phyloP scores from a whole-genome alignment of 768 basidiomycete species.

The Myochromella boudieri region DNA sequence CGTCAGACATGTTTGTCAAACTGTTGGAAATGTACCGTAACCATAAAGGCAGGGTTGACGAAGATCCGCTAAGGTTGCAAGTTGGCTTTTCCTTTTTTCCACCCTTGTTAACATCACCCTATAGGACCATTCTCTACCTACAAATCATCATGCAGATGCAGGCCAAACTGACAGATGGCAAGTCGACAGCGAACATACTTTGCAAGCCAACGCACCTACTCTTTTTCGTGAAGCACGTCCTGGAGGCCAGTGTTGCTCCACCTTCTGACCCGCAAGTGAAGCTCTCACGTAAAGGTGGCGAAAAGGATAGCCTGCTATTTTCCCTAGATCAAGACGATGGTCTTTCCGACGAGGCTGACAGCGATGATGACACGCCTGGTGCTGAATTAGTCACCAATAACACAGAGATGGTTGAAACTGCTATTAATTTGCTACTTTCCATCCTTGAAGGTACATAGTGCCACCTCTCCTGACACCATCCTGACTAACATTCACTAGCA shows the following conservation, averaged over 20 bases:
- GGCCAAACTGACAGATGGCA: slow-evolving; percentile 55
- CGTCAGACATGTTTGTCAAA: slow-evolving; percentile 71
- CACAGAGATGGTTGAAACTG: slow-evolving; percentile 72
- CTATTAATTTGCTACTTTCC: slow-evolving; percentile 78
- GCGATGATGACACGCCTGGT: slow-evolving; percentile 50
- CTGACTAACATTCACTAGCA: slow-evolving; percentile 26
- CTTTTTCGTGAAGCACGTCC: slow-evolving; percentile 78
- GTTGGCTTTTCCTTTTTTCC: neutral
- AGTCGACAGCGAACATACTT: slow-evolving; percentile 55
- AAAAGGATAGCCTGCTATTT: slow-evolving; percentile 29
- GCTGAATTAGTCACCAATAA: slow-evolving; percentile 40
- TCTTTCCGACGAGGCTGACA: slow-evolving; percentile 50
- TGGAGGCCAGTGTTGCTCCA: slow-evolving; percentile 50
- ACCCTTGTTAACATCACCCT: slow-evolving; percentile 3
- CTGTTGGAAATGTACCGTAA: slow-evolving; percentile 70
- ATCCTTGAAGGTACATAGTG: slow-evolving; percentile 73
- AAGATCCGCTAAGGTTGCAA: slow-evolving; percentile 54
- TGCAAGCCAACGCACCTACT: slow-evolving; percentile 71
- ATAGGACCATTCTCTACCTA: slow-evolving; percentile 68
- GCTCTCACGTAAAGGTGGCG: neutral
- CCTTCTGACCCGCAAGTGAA: slow-evolving; percentile 26
- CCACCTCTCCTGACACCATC: neutral
- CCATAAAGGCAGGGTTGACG: slow-evolving; percentile 33
- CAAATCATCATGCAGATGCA: slow-evolving; percentile 86
- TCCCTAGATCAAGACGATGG: slow-evolving; percentile 35